Percentiles rank a stretch among this genome's conserved stretches.
Conservation (phyloP, 2,329 filamentous ascomycete genomes). For the Gnomoniopsis smithogilvyi region DNA sequence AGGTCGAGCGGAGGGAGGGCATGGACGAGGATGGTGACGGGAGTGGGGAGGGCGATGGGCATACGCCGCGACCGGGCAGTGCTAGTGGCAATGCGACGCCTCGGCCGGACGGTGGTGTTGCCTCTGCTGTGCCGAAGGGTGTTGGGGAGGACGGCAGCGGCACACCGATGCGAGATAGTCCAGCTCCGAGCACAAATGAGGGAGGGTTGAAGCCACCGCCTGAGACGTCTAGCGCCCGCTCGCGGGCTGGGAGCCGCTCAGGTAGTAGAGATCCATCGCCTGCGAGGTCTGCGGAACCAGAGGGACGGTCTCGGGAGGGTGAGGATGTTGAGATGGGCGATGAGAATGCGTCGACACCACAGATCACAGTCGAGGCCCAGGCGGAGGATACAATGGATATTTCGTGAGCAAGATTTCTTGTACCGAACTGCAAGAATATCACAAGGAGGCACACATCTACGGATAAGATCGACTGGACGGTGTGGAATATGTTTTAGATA, state of each 20-base stretch:
- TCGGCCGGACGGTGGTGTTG: constrained; percentile 38
- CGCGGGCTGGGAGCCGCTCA: constrained; percentile 36
- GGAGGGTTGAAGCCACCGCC: constrained; percentile 31
- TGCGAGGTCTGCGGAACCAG: constrained; percentile 25
- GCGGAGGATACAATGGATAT: constrained; percentile 66
- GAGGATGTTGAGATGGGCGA: constrained; percentile 63
- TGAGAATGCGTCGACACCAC: constrained; percentile 50
- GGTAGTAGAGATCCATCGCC: constrained; percentile 37
- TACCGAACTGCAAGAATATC: not conserved
- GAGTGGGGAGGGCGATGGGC: constrained; percentile 38
- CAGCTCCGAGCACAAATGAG: constrained; percentile 24
- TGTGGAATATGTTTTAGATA: constrained; percentile 12
- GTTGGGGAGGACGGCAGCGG: constrained; percentile 23
- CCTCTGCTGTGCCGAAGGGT: constrained; percentile 17
- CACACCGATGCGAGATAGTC: constrained; percentile 31
- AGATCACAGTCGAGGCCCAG: constrained; percentile 48
- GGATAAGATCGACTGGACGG: not conserved
- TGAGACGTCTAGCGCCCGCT: constrained; percentile 30
- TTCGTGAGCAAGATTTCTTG: constrained; percentile 26
- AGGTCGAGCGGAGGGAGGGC: constrained; percentile 82
- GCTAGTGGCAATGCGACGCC: constrained; percentile 51
- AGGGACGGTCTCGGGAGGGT: constrained; percentile 27
- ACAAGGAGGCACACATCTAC: not conserved
- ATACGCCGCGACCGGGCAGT: constrained; percentile 48
- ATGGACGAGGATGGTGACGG: constrained; percentile 67